phyloP scores from a whole-genome alignment of 2,329 filamentous ascomycete species.

The Xylaria multiplex region DNA sequence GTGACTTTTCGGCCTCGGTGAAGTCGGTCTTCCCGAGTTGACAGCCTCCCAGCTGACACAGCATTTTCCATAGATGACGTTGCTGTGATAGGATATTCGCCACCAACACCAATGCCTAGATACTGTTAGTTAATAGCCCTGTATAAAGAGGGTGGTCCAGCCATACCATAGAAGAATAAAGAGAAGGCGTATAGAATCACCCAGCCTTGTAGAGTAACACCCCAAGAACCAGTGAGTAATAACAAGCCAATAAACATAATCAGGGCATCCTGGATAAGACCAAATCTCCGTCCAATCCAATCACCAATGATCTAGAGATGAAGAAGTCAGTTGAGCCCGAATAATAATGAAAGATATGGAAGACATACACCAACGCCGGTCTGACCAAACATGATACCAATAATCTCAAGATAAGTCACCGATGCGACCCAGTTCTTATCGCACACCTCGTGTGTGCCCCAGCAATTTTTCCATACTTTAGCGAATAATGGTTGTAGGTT shows the following conservation, averaged over 20 bases:
- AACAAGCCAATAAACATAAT: slow-evolving; percentile 95
- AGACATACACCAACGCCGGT: slow-evolving; percentile 79
- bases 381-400: slow-evolving; percentile 95
- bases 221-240: slow-evolving; percentile 93
- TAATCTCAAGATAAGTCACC: slow-evolving; percentile 90
- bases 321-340: slow-evolving; percentile 33
- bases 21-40: slow-evolving; percentile 90
- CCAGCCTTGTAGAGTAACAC: slow-evolving; percentile 87
- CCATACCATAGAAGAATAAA: slow-evolving; percentile 83
- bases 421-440: slow-evolving; percentile 81
- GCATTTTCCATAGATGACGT: slow-evolving; percentile 95
- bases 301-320: slow-evolving; percentile 63
- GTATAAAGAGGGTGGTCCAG: slow-evolving; percentile 54
- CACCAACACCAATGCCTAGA: slow-evolving; percentile 71
- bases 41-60: slow-evolving; percentile 84
- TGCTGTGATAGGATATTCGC: slow-evolving; percentile 96
- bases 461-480: slow-evolving; percentile 80
- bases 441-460: slow-evolving; percentile 74
- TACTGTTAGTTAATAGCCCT: slow-evolving; percentile 25
- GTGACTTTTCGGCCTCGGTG: slow-evolving; percentile 97
- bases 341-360: not conserved
- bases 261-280: slow-evolving; percentile 91
- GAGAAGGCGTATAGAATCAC: slow-evolving; percentile 97
- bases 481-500: slow-evolving; percentile 87
- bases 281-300: slow-evolving; percentile 91